Evolutionary conservation across 495 filamentous ascomycete genomes (phyloP).

Genomic region (Xylaria telfairii): DNA sequence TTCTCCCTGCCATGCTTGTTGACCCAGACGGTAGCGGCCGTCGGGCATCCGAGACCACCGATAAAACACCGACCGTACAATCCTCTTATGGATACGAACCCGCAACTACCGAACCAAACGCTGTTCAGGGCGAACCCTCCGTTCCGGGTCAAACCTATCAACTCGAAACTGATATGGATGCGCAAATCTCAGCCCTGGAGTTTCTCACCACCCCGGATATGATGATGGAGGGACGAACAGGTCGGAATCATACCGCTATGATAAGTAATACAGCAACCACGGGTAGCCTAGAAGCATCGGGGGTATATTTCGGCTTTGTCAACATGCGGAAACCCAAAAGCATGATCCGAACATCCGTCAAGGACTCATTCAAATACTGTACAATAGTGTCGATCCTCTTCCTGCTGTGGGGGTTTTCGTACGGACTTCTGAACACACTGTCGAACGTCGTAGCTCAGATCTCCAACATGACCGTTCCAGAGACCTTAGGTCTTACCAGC

Average conservation of each 20-base stretch:
- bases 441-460: conserved; percentile 62
- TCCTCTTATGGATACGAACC: conserved; percentile 28
- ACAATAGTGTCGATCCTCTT: conserved; percentile 77
- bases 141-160: conserved; percentile 33
- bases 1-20: conserved; percentile 74
- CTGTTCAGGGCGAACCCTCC: conserved; percentile 22
- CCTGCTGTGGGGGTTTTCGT: conserved; percentile 88
- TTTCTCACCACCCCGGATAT: conserved; percentile 64
- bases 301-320: conserved; percentile 78
- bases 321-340: conserved; percentile 79
- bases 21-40: conserved; percentile 45
- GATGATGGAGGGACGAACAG: conserved; percentile 19
- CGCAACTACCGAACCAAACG: conserved; percentile 4
- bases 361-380: conserved; percentile 58
- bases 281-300: conserved; percentile 14
- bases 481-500: conserved; percentile 47
- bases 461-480: conserved; percentile 42
- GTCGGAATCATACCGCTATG: conserved; percentile 1
- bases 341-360: conserved; percentile 65
- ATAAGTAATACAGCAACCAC: conserved; percentile 8
- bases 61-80: conserved; percentile 25
- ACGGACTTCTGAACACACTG: conserved; percentile 78
- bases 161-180: conserved; percentile 34
- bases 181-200: conserved; percentile 60
- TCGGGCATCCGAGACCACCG: conserved; percentile 24